Conservation (phyloP, 225 moss, liverwort and hornwort species). For the Polytrichum commune region DNA sequence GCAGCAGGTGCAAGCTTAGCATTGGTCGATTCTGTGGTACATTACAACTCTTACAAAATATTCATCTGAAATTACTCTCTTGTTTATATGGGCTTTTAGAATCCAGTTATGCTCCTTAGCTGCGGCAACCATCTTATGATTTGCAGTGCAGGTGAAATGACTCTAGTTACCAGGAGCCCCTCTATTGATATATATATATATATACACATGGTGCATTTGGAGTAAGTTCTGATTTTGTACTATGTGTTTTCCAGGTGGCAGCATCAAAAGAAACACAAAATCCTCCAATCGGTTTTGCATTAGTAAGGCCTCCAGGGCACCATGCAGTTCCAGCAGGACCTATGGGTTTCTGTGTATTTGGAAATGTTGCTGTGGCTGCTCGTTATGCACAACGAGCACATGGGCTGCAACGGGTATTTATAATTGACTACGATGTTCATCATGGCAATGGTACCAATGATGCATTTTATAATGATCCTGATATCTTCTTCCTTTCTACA, state of each 20-base stretch:
- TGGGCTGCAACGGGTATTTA: constrained; percentile 78
- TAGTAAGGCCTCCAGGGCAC: constrained; percentile 93
- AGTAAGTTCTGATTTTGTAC: too few relatives aligned
- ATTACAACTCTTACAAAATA: constrained; percentile 10
- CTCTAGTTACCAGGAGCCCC: too few relatives aligned
- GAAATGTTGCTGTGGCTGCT: constrained; percentile 93
- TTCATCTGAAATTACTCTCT: too few relatives aligned
- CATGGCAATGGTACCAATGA: constrained; percentile 97
- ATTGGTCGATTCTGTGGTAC: constrained; percentile 86
- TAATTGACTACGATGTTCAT: constrained; percentile 91
- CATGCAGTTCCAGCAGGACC: constrained; percentile 85
- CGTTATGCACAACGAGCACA: constrained; percentile 85
- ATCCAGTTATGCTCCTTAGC: too few relatives aligned
- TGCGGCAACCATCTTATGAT: too few relatives aligned
- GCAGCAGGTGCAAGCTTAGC: constrained; percentile 94
- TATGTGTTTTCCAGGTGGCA: constrained; percentile 42
- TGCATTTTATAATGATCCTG: constrained; percentile 77
- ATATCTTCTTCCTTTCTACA: constrained; percentile 85
- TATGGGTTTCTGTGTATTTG: constrained; percentile 98
- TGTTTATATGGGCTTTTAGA: too few relatives aligned
- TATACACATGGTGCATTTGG: too few relatives aligned
- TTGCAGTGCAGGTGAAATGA: too few relatives aligned
- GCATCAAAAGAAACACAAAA: constrained; percentile 65
- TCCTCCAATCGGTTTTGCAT: constrained; percentile 92
- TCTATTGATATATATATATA: too few relatives aligned